A percentile compares a stretch with the other conserved stretches of the same genome.
phyloP scores from a whole-genome alignment of 2,329 filamentous ascomycete genomes.

The Diaporthe sp. region DNA sequence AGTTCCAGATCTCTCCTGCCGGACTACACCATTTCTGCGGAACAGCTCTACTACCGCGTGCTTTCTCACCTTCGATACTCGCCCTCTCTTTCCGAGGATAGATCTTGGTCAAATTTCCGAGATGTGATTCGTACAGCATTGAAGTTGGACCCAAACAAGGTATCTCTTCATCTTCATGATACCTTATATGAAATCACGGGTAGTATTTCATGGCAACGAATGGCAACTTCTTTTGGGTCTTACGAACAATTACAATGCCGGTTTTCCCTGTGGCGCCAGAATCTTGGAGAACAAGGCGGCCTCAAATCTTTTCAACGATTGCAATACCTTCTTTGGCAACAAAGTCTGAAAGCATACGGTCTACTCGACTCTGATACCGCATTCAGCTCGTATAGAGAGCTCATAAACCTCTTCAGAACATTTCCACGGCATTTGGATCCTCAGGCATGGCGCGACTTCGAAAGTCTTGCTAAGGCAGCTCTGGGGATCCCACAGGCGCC shows the following conservation, averaged over 20 bases:
- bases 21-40: slow-evolving; percentile 33
- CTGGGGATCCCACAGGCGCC: background rate
- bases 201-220: background rate
- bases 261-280: background rate
- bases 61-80: slow-evolving; percentile 12
- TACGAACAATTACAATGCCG: slow-evolving; percentile 7
- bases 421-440: slow-evolving; percentile 19
- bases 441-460: slow-evolving; percentile 4
- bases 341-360: background rate
- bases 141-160: background rate
- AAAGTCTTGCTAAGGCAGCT: background rate
- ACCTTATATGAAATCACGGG: slow-evolving; percentile 14
- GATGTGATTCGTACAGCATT: background rate
- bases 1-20: background rate
- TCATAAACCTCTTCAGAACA: background rate
- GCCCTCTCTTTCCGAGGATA: background rate
- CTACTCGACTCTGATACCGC: background rate
- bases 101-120: slow-evolving; percentile 14
- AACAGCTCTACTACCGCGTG: slow-evolving; percentile 31
- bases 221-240: background rate
- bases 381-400: slow-evolving; percentile 9
- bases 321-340: background rate
- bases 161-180: slow-evolving; percentile 17
- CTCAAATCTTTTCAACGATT: too few species aligned
- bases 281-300: too few species aligned